Base-by-base conservation (phyloP, 495 filamentous ascomycete species). In the Daldinia concentrica region DNA sequence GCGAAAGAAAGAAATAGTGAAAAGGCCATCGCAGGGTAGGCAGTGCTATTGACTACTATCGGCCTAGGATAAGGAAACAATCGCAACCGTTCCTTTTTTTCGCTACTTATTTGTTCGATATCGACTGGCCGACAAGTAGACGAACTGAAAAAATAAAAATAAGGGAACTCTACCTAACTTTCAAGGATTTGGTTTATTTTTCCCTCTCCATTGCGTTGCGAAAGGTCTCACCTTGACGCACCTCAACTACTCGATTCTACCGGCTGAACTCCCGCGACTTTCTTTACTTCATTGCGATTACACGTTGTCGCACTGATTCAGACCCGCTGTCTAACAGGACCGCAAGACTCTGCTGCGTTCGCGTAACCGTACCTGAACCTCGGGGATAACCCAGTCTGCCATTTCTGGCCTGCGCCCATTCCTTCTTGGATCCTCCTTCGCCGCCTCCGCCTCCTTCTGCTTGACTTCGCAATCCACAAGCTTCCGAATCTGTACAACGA, bases 401-500 rank as follows among this genome's bases (percentile, higher is more conserved):
- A 70, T 70, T 59, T 64, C 57, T 61, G 66, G 50, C 63, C 63
- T 77, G 76, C 66, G 74, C 76, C 62, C 71, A 68, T 58, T 72
- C 73, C 62, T 66, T 50, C 60, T 64, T 69, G 58, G 26, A 62
- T 62, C 58, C 48, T 63, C 34, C 63, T 58, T 60, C 41, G 37
- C 55, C 69, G 58, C 63, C 51, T 59, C 51, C 62, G 62, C 57
- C 62, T 69, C 66, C 41, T 70, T 66, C 63, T 41, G 54, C 62
- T 50, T 68, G 60, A 68, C 62, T 51, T 62, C 60, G 29, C 59
- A 68, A 55, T 72, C 57, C 51, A 59, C 66, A 73, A 73, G 64
- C 56, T 45, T 64, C 57, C 68, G 68, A 70, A 48, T 66, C 57
- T 74, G 77, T 77, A 70, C 67, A 60, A 84, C 78, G 54, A 84